These are phyloP conservation scores for Pseudonitzschia multiseries DNA, from an alignment of 108 stramenopile genomes.

Conservation along the genomic window DNA sequence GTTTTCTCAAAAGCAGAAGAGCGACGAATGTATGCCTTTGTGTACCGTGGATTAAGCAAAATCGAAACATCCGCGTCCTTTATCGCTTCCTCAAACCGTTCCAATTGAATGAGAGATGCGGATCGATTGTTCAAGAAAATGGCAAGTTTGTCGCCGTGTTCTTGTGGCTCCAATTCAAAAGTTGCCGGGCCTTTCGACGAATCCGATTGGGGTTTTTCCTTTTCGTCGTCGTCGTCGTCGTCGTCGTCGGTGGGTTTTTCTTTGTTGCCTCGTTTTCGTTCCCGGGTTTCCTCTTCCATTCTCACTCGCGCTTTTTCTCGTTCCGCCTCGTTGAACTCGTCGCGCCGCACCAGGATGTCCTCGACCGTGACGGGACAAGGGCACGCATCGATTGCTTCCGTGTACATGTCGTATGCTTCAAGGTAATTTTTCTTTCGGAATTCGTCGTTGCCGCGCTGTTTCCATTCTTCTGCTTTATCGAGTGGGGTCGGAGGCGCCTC, in stretches of 20 bases:
- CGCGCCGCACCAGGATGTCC: slow-evolving; percentile 49
- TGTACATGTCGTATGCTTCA: slow-evolving; percentile 81
- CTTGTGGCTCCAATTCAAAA: slow-evolving; percentile 25
- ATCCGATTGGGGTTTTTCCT: not conserved
- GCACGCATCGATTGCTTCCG: slow-evolving; percentile 78
- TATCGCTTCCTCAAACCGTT: slow-evolving; percentile 68
- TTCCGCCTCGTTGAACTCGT: slow-evolving; percentile 46
- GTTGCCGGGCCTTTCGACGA: slow-evolving; percentile 12
- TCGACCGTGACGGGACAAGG: slow-evolving; percentile 47
- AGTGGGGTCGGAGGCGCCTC: slow-evolving; percentile 24
- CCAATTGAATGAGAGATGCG: slow-evolving; percentile 62
- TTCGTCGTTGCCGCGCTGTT: slow-evolving; percentile 73
- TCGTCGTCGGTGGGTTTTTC: slow-evolving; percentile 4
- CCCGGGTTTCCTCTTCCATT: slow-evolving; percentile 28
- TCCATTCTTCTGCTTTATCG: slow-evolving; percentile 53
- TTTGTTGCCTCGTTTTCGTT: slow-evolving; percentile 19
- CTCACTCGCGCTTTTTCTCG: slow-evolving; percentile 29
- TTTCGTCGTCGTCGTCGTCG: slow-evolving; percentile 22
- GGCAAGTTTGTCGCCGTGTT: slow-evolving; percentile 57
- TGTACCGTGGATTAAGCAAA: slow-evolving; percentile 71
- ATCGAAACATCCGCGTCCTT: slow-evolving; percentile 74
- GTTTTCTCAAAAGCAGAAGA: slow-evolving; percentile 62
- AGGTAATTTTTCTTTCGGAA: slow-evolving; percentile 63
- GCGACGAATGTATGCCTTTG: slow-evolving; percentile 85
- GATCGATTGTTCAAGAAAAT: slow-evolving; percentile 85